phyloP scores from a whole-genome alignment of 2,329 filamentous ascomycete genomes.

The Aspergillus sp. region DNA sequence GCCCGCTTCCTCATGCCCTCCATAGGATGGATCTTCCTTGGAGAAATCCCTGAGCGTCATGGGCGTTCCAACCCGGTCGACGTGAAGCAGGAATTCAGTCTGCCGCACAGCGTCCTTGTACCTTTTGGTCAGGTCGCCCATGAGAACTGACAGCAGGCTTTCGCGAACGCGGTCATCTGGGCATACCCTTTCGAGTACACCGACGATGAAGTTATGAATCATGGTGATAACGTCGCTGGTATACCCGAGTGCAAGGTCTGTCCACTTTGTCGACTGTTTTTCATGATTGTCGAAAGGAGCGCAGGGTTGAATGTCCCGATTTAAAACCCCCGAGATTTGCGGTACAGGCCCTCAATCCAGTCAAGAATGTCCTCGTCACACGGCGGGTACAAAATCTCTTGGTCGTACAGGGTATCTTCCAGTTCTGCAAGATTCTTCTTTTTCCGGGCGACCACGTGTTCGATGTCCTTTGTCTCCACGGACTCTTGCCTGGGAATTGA shows the following conservation, averaged over 20 bases:
- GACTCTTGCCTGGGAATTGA: neutral
- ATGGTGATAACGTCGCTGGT: conserved; percentile 43
- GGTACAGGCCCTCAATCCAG: conserved; percentile 39
- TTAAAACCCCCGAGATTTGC: conserved; percentile 43
- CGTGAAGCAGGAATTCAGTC: conserved; percentile 42
- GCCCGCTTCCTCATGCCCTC: neutral
- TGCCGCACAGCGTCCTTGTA: conserved; percentile 45
- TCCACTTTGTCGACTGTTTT: conserved; percentile 50
- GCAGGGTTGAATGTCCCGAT: conserved; percentile 40
- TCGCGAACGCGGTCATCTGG: conserved; percentile 35
- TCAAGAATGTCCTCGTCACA: conserved; percentile 27
- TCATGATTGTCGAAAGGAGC: conserved; percentile 34
- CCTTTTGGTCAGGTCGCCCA: conserved; percentile 35
- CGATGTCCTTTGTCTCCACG: neutral
- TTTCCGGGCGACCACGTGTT: conserved; percentile 2
- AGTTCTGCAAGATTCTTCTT: conserved; percentile 5
- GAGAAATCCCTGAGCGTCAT: conserved; percentile 47
- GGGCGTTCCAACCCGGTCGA: conserved; percentile 41
- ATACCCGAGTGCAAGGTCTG: conserved; percentile 38
- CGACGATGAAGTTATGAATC: conserved; percentile 45
- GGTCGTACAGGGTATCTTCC: conserved; percentile 12
- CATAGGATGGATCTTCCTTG: conserved; percentile 19
- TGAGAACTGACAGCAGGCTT: conserved; percentile 36
- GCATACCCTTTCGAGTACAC: conserved; percentile 36
- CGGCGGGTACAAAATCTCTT: neutral